Evolutionary conservation across 768 basidiomycete genomes (phyloP), one percentile per base, ranked within the genome.

Genomic region (Mycena maculata): DNA sequence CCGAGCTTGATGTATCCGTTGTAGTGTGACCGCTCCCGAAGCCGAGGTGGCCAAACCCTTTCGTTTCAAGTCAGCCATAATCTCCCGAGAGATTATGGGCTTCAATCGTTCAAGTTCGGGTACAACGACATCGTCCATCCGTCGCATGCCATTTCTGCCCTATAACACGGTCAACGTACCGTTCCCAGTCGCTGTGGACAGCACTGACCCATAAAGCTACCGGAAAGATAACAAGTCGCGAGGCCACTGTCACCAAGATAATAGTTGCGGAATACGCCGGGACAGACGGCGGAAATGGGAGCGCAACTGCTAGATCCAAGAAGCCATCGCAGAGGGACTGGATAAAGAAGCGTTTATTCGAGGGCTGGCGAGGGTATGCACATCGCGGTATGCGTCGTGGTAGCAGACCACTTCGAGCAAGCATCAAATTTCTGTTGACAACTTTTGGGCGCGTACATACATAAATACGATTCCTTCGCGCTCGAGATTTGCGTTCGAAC

Each of bases 201-300:
- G 56, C 39, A 75, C 87, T 65, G 69, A 93, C 93, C 93, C 93
- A 94, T 83, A 93, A 75, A 72, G 91, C 87, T 63, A 91, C 81
- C 33, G 93, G 93, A 15, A 92, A 82, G 7, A 92, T 86, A 2
- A 82, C 82, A 30, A 90, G 79, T 72, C 93, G 88, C 42, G 87
- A 83, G 16, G 85, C 74, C 41, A 92, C 74, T 3, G 93, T 90
- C 60, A 88, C 82, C 4, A 93, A 73, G 56, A 94, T 89, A 64
- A 95, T 93, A 2, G 92, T 89, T 2, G 88, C 85, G 8, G 93
- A 86, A 77, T 94, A 94, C 0, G 88, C 78, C 0, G 93, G 92
- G 68, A 88, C 82, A 12, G 84, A 85, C 1, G 88, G 82, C 25
- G 93, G 92, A 69, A 87, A 81, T 2, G 93, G 93, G n/a, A 94